Base-by-base conservation (phyloP, 805 yeast genomes). In the Suhomyces sp. region DNA sequence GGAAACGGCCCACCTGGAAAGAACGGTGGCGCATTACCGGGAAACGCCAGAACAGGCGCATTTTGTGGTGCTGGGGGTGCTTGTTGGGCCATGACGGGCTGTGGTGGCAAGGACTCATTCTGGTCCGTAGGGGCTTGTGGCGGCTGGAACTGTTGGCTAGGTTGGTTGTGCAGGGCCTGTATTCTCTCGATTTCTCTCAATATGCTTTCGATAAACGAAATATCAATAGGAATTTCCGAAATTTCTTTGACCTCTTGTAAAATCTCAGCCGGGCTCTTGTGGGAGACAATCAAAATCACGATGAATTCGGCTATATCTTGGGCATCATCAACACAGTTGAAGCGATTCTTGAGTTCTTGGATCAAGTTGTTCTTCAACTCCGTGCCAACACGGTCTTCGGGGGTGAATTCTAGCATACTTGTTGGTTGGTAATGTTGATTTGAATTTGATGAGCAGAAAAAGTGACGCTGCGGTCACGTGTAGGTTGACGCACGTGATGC, bases 241-340 rank as follows among this genome's bases (percentile, higher is more conserved):
- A 87, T 71, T 44, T 82, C 79, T 35, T 81, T 73, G 29, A 88
- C 76, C 62, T 88, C 94, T 17, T 69, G 70, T 17, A 80, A 77
- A 35, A 87, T 85, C 50, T 84, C 87, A 15, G 74, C 77, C 10
- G 86, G 80, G 5, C 83, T 71, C 61, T 86, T 83, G 60, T 86
- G 84, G 58, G 86, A 86, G 12, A 86, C 84, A 55, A 88, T 85
- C 66, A 88, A 73, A 44, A 87, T 79, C n/a, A 84, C 78, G 52
- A 88, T 83, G 62, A 81, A 88, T 67, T 88, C 94, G 12, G 94
- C 88, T 42, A 86, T 84, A 59, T 85, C 86, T 45, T 71, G 69
- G 19, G 79, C 77, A 54, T 75, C 79, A 46, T 73, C 78, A 5
- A 65, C 64, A 27, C 69, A 65, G 55, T 64, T 67, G 60, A 58